Evolutionary conservation across 208 protist genomes (phyloP).

Genomic region (Acanthamoeba sp.): DNA sequence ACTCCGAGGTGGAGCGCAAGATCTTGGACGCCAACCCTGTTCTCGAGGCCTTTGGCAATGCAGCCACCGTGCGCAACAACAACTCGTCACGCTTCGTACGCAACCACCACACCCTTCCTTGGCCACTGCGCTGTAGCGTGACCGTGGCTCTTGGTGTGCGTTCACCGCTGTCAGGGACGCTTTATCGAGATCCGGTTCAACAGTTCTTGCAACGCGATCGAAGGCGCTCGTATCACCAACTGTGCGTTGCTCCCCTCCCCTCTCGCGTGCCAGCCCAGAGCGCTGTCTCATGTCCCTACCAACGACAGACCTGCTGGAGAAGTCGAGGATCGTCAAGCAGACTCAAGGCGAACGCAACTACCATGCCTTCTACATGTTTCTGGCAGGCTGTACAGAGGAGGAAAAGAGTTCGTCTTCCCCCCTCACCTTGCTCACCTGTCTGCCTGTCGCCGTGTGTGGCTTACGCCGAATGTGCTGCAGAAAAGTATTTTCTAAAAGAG

Average conservation of each 20-base stretch:
- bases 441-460: too few relatives aligned
- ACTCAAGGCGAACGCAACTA: conserved; percentile 83
- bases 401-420: not conserved
- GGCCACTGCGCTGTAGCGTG: not conserved
- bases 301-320: conserved; percentile 80
- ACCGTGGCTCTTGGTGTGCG: not conserved
- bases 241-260: too few relatives aligned
- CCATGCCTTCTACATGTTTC: conserved; percentile 83
- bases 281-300: too few relatives aligned
- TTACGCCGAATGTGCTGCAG: too few relatives aligned
- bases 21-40: conserved; percentile 86
- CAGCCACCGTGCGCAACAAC: conserved; percentile 87
- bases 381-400: not conserved
- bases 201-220: conserved; percentile 75
- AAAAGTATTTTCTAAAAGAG: conserved; percentile 81
- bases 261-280: too few relatives aligned
- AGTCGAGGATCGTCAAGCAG: conserved; percentile 82
- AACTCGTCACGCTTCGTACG: conserved; percentile 88
- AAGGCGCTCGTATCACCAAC: conserved; percentile 79
- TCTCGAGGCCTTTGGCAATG: conserved; percentile 86
- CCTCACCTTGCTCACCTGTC: too few relatives aligned
- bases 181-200: conserved; percentile 86
- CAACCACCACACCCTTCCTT: not conserved
- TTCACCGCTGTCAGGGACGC: conserved; percentile 76
- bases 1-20: conserved; percentile 78